Evolutionary conservation across 495 filamentous ascomycete species (phyloP).

Genomic region (Alectoria sarmentosa): DNA sequence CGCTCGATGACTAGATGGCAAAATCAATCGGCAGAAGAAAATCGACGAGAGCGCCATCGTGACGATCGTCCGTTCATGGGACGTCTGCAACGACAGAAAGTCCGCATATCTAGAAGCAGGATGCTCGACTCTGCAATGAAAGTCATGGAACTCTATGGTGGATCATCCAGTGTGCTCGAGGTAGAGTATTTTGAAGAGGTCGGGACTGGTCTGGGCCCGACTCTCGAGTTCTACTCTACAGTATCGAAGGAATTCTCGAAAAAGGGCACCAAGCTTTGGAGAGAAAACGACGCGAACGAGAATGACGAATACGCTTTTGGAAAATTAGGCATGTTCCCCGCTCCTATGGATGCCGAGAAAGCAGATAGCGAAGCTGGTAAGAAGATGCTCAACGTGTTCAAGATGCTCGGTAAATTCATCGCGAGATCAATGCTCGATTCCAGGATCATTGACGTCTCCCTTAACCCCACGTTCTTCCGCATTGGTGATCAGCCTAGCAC

Average conservation of each 20-base stretch:
- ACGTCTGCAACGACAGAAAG: conserved; percentile 90
- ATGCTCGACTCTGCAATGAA: conserved; percentile 96
- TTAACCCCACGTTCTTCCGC: conserved; percentile 97
- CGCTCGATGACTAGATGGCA: conserved; percentile 98
- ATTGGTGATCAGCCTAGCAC: conserved; percentile 68
- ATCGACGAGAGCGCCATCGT: conserved; percentile 69
- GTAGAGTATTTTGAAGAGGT: conserved; percentile 99
- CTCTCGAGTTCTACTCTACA: conserved; percentile 96
- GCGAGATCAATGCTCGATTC: conserved; percentile 98
- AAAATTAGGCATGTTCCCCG: conserved; percentile 80
- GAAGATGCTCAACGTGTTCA: conserved; percentile 80
- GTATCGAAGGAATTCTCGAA: conserved; percentile 97
- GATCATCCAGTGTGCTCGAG: conserved; percentile 89
- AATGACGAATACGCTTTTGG: conserved; percentile 80
- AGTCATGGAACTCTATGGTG: conserved; percentile 99
- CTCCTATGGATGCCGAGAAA: conserved; percentile 79
- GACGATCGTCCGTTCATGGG: conserved; percentile 93
- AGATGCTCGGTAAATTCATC: conserved; percentile 93
- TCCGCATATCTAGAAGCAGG: conserved; percentile 84
- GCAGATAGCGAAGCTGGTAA: conserved; percentile 67
- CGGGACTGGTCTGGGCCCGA: conserved; percentile 92
- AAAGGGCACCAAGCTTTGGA: conserved; percentile 94
- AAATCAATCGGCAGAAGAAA: conserved; percentile 75
- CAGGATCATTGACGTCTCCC: conserved; percentile 93
- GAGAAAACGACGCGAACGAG: conserved; percentile 77